Conservation (phyloP, 2,329 filamentous ascomycete species). For the Aspergillus viridinutans region DNA sequence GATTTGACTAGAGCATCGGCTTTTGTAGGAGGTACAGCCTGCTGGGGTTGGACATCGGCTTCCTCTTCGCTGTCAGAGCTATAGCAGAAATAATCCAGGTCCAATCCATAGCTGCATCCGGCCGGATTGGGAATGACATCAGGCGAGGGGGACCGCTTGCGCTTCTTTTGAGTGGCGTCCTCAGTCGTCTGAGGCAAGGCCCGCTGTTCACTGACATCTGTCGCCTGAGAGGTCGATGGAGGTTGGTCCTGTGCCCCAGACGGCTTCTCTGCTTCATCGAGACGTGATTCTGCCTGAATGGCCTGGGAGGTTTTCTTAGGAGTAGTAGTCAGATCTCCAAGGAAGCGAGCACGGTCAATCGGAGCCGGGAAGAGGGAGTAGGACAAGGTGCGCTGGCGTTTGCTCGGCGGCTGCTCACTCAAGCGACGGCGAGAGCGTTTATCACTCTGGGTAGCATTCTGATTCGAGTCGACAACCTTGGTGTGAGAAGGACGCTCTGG, state of each 20-base stretch:
- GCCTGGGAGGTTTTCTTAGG: constrained; percentile 1
- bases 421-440: constrained; percentile 9
- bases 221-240: constrained; percentile 1
- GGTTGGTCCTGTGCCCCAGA: neutral
- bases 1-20: constrained; percentile 7
- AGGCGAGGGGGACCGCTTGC: constrained; percentile 38
- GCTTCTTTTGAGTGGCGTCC: constrained; percentile 26
- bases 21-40: constrained; percentile 9
- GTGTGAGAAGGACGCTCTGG: constrained; percentile 14
- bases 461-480: neutral
- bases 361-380: constrained; percentile 27
- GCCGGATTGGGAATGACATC: constrained; percentile 40
- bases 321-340: constrained; percentile 14
- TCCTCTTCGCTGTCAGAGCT: constrained; percentile 31
- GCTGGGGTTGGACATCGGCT: constrained; percentile 6
- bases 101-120: constrained; percentile 39
- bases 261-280: neutral
- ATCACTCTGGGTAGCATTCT: constrained; percentile 4
- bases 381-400: constrained; percentile 17
- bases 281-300: neutral
- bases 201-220: neutral
- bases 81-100: constrained; percentile 36
- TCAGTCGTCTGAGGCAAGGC: neutral
- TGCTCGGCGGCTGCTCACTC: constrained; percentile 11
- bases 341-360: constrained; percentile 19